Conservation (phyloP, 805 yeast genomes). For the Torulaspora maleeae region DNA sequence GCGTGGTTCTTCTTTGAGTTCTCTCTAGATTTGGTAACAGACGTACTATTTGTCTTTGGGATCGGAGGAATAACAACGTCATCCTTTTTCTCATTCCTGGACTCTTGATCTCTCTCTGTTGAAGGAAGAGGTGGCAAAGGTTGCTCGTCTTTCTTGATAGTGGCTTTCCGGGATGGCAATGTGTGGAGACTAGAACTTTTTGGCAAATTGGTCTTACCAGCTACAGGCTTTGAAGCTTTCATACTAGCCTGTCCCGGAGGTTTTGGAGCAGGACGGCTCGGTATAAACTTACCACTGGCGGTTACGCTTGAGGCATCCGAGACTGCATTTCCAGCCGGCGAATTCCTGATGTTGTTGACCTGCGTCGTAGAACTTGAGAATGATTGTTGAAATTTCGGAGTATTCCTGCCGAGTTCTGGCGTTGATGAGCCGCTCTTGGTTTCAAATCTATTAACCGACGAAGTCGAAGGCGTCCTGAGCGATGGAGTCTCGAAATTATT, state of each 20-base stretch:
- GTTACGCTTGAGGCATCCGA: not conserved
- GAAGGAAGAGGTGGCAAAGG: constrained; percentile 27
- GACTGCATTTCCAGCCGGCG: constrained; percentile 2
- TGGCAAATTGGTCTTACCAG: not conserved
- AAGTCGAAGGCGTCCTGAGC: constrained; percentile 34
- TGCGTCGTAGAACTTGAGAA: constrained; percentile 10
- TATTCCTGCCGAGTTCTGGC: constrained; percentile 18
- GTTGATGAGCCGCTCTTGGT: constrained; percentile 30
- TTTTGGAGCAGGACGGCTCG: constrained; percentile 65
- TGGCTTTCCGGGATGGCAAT: constrained; percentile 16
- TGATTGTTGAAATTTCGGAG: constrained; percentile 16
- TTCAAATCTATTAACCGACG: constrained; percentile 17
- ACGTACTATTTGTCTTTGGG: constrained; percentile 36
- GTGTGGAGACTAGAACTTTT: constrained; percentile 8
- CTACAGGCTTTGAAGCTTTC: not conserved
- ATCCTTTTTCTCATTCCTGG: constrained; percentile 2
- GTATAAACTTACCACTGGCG: constrained; percentile 46
- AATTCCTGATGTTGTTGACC: constrained; percentile 2
- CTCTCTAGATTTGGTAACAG: constrained; percentile 14
- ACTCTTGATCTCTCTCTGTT: constrained; percentile 1
- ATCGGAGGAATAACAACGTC: constrained; percentile 29
- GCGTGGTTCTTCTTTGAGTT: constrained; percentile 28
- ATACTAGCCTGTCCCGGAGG: constrained; percentile 39
- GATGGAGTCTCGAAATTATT: constrained; percentile 29
- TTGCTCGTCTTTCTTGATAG: constrained; percentile 23